phyloP scores from a whole-genome alignment of 2,329 filamentous ascomycete genomes.

The Calycina herbarum region DNA sequence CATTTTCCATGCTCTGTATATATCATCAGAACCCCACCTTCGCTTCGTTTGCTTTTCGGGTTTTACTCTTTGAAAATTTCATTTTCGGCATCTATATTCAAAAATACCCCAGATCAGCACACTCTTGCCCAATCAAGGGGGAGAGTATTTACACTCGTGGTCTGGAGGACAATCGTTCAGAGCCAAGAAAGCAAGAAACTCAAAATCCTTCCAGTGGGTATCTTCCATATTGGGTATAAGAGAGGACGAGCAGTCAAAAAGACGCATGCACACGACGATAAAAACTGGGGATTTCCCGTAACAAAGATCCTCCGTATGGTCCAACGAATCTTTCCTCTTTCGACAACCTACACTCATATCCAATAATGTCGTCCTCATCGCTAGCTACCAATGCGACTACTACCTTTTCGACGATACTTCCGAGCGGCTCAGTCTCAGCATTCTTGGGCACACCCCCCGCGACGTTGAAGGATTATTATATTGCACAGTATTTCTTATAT shows the following conservation, averaged over 20 bases:
- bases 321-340: too few species aligned
- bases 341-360: too few species aligned
- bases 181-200: not conserved
- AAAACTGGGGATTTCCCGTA: too few species aligned
- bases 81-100: not conserved
- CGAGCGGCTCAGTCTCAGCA: not conserved
- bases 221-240: not conserved
- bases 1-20: not conserved
- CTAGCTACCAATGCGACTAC: not conserved
- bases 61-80: not conserved
- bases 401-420: not conserved
- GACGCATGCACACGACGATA: too few species aligned
- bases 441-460: not conserved
- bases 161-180: not conserved
- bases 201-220: not conserved
- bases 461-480: constrained; percentile 3
- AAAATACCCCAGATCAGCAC: not conserved
- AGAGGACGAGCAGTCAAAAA: not conserved
- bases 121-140: not conserved
- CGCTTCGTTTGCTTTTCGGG: not conserved
- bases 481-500: not conserved
- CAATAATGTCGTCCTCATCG: not conserved
- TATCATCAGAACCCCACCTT: not conserved
- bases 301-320: too few species aligned
- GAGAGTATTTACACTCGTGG: not conserved